Evolutionary conservation across 345 rosid species (phyloP).

Genomic region (Eucalyptus paniculata): DNA sequence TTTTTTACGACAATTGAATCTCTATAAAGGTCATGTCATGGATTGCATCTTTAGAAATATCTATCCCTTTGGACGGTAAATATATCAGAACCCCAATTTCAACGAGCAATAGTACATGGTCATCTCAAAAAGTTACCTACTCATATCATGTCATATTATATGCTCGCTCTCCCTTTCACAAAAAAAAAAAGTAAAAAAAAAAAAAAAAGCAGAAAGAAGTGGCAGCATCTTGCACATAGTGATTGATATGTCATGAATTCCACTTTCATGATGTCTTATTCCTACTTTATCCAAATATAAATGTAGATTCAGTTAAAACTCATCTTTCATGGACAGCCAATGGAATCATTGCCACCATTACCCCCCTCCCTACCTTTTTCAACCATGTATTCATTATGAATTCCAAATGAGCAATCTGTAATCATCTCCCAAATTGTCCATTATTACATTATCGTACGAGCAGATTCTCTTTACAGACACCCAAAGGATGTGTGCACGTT

Average conservation of each 20-base stretch:
- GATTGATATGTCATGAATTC: neutral
- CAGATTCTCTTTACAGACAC: neutral
- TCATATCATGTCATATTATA: neutral
- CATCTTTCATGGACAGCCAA: slow-evolving; percentile 9
- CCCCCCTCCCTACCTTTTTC: neutral
- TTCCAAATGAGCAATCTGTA: neutral
- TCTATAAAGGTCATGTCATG: neutral
- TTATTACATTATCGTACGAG: neutral
- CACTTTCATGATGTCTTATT: neutral
- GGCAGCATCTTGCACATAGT: neutral
- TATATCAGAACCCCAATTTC: neutral
- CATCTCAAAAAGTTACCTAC: neutral
- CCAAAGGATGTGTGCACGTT: neutral
- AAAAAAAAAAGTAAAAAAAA: neutral
- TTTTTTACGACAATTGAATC: neutral
- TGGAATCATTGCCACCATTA: slow-evolving; percentile 2
- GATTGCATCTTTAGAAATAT: neutral
- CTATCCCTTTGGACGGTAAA: neutral
- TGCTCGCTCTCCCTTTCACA: neutral
- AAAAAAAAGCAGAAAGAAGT: neutral
- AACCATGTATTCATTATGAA: neutral
- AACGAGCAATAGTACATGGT: neutral
- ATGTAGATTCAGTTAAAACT: slow-evolving; percentile 5
- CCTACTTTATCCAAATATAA: neutral
- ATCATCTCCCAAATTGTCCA: neutral